phyloP scores from a whole-genome alignment of 1,284 basidiomycete genomes.

The Cutaneotrichosporon mucoides region DNA sequence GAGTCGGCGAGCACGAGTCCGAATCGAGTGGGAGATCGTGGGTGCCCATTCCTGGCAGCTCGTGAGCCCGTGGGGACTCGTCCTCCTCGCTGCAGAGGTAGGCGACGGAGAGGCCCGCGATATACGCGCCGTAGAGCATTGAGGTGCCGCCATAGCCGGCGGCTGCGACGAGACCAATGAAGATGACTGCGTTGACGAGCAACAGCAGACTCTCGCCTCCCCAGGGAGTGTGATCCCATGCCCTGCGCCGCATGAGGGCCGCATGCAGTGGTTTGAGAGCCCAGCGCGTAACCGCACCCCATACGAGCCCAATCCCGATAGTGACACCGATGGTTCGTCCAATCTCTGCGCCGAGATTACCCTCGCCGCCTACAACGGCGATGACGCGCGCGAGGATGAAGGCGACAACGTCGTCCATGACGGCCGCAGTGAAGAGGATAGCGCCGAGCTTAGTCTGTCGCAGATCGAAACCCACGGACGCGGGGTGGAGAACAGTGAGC shows the following conservation, averaged over 20 bases:
- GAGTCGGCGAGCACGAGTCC: no score
- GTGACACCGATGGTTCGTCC: constrained; percentile 32
- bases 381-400: constrained; percentile 56
- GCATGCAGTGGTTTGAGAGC: background rate
- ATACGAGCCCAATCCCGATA: constrained; percentile 21
- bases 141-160: constrained; percentile 48
- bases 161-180: constrained; percentile 35
- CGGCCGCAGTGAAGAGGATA: constrained; percentile 55
- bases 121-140: constrained; percentile 52
- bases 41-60: no score
- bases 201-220: constrained; percentile 27
- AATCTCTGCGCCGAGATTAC: constrained; percentile 27
- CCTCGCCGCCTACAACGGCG: constrained; percentile 35
- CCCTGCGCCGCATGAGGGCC: background rate
- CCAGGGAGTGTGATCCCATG: constrained; percentile 11
- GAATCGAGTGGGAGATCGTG: no score
- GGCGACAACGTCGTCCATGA: constrained; percentile 58
- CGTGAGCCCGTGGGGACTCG: background rate
- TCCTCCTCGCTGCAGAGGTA: constrained; percentile 23
- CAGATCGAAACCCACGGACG: constrained; percentile 39
- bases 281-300: constrained; percentile 17
- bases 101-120: constrained; percentile 47
- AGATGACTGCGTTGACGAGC: constrained; percentile 31
- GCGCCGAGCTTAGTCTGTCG: constrained; percentile 54
- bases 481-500: constrained; percentile 52